A percentile compares a stretch with the other conserved stretches of the same genome.
Evolutionary conservation across 495 filamentous ascomycete genomes (phyloP).

Genomic region (Tuber magnatum): DNA sequence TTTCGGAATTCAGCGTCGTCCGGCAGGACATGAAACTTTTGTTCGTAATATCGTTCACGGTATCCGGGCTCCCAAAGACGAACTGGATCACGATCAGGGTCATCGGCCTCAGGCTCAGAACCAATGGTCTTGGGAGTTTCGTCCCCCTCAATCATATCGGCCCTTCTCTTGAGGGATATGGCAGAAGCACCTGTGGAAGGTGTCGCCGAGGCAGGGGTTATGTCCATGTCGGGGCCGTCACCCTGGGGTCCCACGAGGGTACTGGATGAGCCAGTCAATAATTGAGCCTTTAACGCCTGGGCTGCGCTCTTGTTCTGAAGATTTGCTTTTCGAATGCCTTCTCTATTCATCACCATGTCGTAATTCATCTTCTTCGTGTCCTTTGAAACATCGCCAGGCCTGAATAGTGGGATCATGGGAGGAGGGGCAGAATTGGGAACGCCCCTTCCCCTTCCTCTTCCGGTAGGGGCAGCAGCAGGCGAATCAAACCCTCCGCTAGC

Average conservation of each 20-base stretch:
- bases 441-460: conserved; percentile 27
- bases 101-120: conserved; percentile 52
- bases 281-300: conserved; percentile 73
- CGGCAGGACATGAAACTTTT: conserved; percentile 85
- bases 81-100: conserved; percentile 64
- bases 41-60: conserved; percentile 90
- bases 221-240: conserved; percentile 14
- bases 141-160: conserved; percentile 55
- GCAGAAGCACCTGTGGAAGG: background rate
- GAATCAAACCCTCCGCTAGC: conserved; percentile 19
- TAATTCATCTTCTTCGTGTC: conserved; percentile 61
- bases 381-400: conserved; percentile 55
- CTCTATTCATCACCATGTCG: conserved; percentile 78
- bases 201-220: background rate
- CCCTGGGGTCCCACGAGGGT: conserved; percentile 12
- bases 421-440: conserved; percentile 35
- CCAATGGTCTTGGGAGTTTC: conserved; percentile 49
- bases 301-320: conserved; percentile 91
- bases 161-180: conserved; percentile 50
- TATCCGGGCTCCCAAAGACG: conserved; percentile 93
- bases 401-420: conserved; percentile 53
- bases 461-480: conserved; percentile 24
- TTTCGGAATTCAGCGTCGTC: conserved; percentile 79
- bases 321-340: conserved; percentile 67
- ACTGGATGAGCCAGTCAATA: conserved; percentile 48